These are phyloP conservation scores for Trametes punicea DNA, from an alignment of 768 basidiomycete genomes.

Conservation along the genomic window DNA sequence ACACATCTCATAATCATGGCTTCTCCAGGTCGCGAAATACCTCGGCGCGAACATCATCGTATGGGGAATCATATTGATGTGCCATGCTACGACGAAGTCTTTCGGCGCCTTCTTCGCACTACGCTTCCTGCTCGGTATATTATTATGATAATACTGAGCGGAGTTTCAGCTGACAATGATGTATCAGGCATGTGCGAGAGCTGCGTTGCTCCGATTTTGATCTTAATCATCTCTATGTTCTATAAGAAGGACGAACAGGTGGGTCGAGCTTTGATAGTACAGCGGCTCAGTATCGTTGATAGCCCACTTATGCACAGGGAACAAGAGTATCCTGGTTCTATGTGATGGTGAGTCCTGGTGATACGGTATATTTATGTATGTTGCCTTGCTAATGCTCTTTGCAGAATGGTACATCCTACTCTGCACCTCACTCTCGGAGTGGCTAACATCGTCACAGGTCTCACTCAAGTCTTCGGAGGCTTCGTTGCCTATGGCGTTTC, in stretches of 20 bases:
- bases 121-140: conserved; percentile 54
- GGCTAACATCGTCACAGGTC: conserved; percentile 12
- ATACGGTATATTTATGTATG: neutral
- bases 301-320: conserved; percentile 34
- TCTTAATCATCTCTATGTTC: conserved; percentile 63
- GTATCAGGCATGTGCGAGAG: conserved; percentile 60
- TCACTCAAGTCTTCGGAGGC: conserved; percentile 59
- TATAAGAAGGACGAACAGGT: conserved; percentile 68
- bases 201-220: conserved; percentile 60
- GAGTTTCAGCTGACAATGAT: neutral
- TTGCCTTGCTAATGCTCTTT: neutral
- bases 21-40: conserved; percentile 43
- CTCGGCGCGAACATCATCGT: conserved; percentile 54
- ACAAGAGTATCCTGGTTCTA: conserved; percentile 64
- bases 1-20: accelerated
- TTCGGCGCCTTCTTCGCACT: conserved; percentile 63
- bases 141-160: neutral
- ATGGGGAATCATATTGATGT: conserved; percentile 59
- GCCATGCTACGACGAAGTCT: conserved; percentile 52
- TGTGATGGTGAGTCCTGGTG: conserved; percentile 44
- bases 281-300: neutral
- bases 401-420: conserved; percentile 42
- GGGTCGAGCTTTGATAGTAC: neutral
- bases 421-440: neutral
- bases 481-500: conserved; percentile 65